Evolutionary conservation across 495 filamentous ascomycete species (phyloP).

Genomic region (Penicillium lividum): DNA sequence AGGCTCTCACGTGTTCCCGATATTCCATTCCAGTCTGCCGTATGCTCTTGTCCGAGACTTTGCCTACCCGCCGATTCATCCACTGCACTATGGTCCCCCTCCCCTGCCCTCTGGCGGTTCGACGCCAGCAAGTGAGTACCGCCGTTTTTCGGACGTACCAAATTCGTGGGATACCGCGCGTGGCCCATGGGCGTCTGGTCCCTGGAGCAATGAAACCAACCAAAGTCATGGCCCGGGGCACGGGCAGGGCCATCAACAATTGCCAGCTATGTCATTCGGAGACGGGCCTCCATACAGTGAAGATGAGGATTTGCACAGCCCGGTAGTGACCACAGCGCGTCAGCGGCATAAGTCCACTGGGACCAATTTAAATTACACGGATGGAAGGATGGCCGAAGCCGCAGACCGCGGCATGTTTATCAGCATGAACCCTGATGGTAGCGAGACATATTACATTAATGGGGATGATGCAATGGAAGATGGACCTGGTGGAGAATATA

Average conservation of each 20-base stretch:
- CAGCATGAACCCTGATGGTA: constrained; percentile 69
- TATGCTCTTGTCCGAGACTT: constrained; percentile 95
- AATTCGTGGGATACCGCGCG: constrained; percentile 55
- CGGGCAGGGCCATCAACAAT: constrained; percentile 54
- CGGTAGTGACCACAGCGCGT: constrained; percentile 72
- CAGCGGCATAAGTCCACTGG: constrained; percentile 78
- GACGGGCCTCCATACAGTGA: constrained; percentile 97
- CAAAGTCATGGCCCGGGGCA: constrained; percentile 25
- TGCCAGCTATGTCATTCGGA: constrained; percentile 82
- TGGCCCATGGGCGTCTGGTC: constrained; percentile 52
- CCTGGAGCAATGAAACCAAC: constrained; percentile 48
- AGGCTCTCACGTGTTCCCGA: constrained; percentile 72
- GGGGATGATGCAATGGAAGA: constrained; percentile 59
- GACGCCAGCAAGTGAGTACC: constrained; percentile 79
- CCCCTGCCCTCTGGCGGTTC: constrained; percentile 80
- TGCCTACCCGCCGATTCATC: constrained; percentile 80
- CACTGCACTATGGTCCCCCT: constrained; percentile 86
- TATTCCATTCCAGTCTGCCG: constrained; percentile 84
- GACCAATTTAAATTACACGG: constrained; percentile 37
- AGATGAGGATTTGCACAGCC: constrained; percentile 93
- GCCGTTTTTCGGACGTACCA: constrained; percentile 80
- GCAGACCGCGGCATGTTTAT: constrained; percentile 65
- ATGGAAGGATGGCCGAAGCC: constrained; percentile 17
- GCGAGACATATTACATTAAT: constrained; percentile 74
- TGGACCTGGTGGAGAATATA: constrained; percentile 76